Conservation (phyloP, 176 grass and related monocot species). For the Oryza meyeriana region DNA sequence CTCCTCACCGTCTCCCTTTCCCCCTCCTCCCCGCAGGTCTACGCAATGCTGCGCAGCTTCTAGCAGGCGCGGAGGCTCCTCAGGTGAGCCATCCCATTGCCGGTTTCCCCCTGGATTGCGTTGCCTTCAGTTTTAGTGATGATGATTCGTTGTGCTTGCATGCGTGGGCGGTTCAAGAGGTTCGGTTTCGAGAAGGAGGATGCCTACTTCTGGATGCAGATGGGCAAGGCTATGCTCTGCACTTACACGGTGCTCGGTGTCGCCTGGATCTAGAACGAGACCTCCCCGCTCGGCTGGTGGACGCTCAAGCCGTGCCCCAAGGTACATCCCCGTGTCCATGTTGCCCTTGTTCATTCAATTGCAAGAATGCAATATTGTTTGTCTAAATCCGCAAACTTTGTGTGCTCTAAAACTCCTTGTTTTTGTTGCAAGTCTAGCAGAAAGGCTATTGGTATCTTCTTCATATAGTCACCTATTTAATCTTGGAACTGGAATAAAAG, state of each 20-base stretch:
- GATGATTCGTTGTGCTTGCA: too few species aligned
- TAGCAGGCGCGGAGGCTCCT: too few species aligned
- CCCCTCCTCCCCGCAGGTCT: background rate
- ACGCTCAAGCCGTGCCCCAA: constrained; percentile 72
- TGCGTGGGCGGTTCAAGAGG: constrained; percentile 22
- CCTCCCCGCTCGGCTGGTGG: constrained; percentile 79
- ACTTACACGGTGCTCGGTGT: constrained; percentile 57
- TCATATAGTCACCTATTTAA: too few species aligned
- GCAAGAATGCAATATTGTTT: background rate
- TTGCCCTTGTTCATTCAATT: too few species aligned
- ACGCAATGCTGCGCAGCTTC: too few species aligned
- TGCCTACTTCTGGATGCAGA: constrained; percentile 75
- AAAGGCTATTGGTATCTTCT: too few species aligned
- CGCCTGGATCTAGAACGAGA: constrained; percentile 77
- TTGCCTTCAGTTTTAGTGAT: background rate
- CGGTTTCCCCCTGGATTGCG: background rate
- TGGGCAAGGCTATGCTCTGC: constrained; percentile 71
- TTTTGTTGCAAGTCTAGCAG: too few species aligned
- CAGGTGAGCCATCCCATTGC: constrained; percentile 20
- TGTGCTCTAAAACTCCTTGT: too few species aligned
- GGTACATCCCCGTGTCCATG: background rate
- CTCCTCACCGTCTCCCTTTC: too few species aligned
- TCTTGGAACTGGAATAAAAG: too few species aligned
- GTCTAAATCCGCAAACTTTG: too few species aligned
- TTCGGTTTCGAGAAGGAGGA: constrained; percentile 65